Conservation (phyloP, 306 rosid species). For the Medicago lupulina region DNA sequence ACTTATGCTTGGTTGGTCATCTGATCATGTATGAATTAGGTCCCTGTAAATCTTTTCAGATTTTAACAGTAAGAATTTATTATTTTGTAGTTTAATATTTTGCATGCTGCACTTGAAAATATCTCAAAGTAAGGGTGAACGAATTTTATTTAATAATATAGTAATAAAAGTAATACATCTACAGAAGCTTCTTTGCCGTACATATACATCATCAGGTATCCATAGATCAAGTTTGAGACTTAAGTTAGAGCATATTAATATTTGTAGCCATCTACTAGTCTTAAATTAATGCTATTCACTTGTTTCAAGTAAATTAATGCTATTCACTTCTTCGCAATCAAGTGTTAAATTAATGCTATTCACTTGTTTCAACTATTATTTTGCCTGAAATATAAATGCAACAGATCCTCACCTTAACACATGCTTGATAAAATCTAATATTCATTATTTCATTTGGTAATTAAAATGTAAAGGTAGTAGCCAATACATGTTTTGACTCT, state of each 20-base stretch:
- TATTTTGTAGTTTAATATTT: neutral
- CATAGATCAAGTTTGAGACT: neutral
- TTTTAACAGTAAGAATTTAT: neutral
- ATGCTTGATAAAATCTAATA: constrained; percentile 14
- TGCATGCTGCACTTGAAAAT: neutral
- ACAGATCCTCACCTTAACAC: constrained; percentile 10
- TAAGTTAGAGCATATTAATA: neutral
- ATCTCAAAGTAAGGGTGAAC: neutral
- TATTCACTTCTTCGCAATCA: too few species aligned
- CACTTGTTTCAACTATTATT: constrained; percentile 11
- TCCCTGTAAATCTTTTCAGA: constrained; percentile 1
- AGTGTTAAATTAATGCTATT: too few species aligned
- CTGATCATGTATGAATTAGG: constrained; percentile 9
- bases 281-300: too few species aligned
- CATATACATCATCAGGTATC: neutral
- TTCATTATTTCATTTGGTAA: constrained; percentile 5
- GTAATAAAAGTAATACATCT: neutral
- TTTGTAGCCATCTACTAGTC: neutral
- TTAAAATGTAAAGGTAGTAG: neutral
- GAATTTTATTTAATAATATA: neutral
- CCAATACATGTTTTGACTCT: constrained; percentile 24
- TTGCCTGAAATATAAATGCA: constrained; percentile 17
- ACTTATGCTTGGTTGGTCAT: constrained; percentile 14
- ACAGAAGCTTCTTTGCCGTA: constrained; percentile 7
- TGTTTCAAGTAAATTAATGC: too few species aligned